Base-by-base conservation (phyloP, 495 filamentous ascomycete genomes). In the Podospora appendiculata region DNA sequence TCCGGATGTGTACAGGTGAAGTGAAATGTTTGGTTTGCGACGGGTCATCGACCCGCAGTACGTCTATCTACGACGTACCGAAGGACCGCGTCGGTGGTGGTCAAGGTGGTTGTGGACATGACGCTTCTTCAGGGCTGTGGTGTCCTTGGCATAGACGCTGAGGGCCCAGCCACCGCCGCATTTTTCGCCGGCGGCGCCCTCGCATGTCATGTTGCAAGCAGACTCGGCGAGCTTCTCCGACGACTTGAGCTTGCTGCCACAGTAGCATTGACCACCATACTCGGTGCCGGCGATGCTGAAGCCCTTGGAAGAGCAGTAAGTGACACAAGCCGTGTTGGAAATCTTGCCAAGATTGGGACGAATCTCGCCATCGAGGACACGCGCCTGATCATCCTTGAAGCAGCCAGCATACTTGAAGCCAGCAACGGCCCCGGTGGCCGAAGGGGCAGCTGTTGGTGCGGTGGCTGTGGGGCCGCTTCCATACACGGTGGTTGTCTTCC, bases 261-360 rank as follows among this genome's bases (percentile, higher is more conserved):
- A 87, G 63, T 79, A 85, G 67, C 84, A 87, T 60, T 84, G 75
- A 43, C 73, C 75, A 49, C 74, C 79, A 51, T 84, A 85, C 65
- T 89, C 81, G 16, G 83, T 75, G 40, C 85, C 86, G 46, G 79
- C 79, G 60, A 79, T 77, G 55, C 47, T 63, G 59, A 67, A 83
- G 51, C 77, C 76, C 54, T 61, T 65, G 50, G 54, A 56, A 17
- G 69, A 63, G 68, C 81, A 85, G 65, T 81, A 78, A 35, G 72
- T 64, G 49, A 84, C 70, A 62, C 84, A 87, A 40, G 64, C 71
- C 56, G 75, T 74, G 52, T 84, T 78, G 43, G 75, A 85, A 61
- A 84, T 77, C 46, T 58, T 60, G 50, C 73, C 62, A 41, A 74
- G 52, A 41, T 67, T 64, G 8, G 65, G 58, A 65, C 72, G 41